phyloP scores from a whole-genome alignment of 1,284 basidiomycete species.

The Irpex rosettiformis region DNA sequence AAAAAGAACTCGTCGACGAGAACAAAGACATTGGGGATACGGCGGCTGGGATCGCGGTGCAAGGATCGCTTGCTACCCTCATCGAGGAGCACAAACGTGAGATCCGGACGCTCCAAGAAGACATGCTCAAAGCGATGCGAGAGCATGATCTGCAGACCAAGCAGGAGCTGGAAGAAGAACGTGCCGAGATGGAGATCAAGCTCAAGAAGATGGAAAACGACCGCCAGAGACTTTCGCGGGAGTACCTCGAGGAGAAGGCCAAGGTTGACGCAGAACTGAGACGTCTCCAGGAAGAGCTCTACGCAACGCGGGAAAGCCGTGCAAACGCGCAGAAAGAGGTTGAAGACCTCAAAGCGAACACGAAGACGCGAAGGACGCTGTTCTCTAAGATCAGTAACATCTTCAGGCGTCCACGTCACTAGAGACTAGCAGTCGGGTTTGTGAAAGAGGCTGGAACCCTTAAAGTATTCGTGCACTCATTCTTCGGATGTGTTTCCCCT shows the following conservation, averaged over 20 bases:
- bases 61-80: conserved; percentile 7
- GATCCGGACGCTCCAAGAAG: conserved; percentile 8
- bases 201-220: conserved; percentile 5
- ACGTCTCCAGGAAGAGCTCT: neutral
- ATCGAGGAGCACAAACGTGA: conserved; percentile 10
- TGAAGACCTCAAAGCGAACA: neutral
- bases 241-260: conserved; percentile 6
- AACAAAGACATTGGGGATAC: conserved; percentile 13
- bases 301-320: conserved; percentile 3
- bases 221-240: neutral
- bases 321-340: conserved; percentile 5
- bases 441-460: too few relatives aligned
- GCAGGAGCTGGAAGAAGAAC: conserved; percentile 12
- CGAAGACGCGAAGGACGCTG: neutral
- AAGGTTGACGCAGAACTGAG: conserved; percentile 1
- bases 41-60: conserved; percentile 12
- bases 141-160: conserved; percentile 7
- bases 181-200: conserved; percentile 2
- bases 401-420: neutral
- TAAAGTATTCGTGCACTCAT: too few relatives aligned
- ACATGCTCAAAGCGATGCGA: conserved; percentile 9
- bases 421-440: neutral
- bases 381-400: neutral
- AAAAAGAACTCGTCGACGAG: conserved; percentile 21
- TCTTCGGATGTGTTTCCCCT: too few relatives aligned